Percentiles rank a stretch among this genome's conserved stretches.
phyloP scores from a whole-genome alignment of 2,329 filamentous ascomycete species.

The Tolypocladium cylindrosporum region DNA sequence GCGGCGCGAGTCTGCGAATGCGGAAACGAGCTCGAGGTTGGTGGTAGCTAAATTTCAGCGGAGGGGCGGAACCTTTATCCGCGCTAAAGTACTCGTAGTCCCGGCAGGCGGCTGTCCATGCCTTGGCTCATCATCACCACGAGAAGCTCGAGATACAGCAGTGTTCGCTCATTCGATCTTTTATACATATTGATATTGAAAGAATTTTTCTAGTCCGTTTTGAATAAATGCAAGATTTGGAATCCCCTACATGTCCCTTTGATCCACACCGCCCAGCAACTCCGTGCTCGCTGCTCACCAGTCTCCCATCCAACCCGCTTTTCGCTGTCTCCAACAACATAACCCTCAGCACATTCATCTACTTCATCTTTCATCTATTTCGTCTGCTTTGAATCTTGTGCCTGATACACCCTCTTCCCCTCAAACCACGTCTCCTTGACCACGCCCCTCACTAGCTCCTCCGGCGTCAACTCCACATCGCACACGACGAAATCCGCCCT shows the following conservation, averaged over 20 bases:
- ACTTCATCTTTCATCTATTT: too few relatives aligned
- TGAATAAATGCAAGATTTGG: fast-evolving
- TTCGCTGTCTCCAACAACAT: background rate
- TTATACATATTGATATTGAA: too few relatives aligned
- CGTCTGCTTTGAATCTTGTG: background rate
- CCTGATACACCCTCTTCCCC: constrained; percentile 29
- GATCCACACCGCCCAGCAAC: background rate
- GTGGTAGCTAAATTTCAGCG: background rate
- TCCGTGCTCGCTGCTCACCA: background rate
- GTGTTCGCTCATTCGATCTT: background rate
- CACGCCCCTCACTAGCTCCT: constrained; percentile 32
- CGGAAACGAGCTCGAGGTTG: background rate
- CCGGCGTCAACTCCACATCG: constrained; percentile 38
- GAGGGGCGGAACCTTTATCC: constrained; percentile 1
- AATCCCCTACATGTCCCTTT: background rate
- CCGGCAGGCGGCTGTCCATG: too few relatives aligned
- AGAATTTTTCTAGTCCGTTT: too few relatives aligned
- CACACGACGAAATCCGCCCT: constrained; percentile 47
- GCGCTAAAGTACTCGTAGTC: background rate
- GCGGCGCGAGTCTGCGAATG: background rate
- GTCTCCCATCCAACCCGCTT: background rate
- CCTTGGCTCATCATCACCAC: too few relatives aligned
- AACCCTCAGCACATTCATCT: background rate
- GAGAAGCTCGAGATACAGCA: too few relatives aligned
- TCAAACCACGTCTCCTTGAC: constrained; percentile 45